These are phyloP conservation scores for Solanum raphanifolium DNA, from an alignment of 257 asterid species.

Conservation along the genomic window DNA sequence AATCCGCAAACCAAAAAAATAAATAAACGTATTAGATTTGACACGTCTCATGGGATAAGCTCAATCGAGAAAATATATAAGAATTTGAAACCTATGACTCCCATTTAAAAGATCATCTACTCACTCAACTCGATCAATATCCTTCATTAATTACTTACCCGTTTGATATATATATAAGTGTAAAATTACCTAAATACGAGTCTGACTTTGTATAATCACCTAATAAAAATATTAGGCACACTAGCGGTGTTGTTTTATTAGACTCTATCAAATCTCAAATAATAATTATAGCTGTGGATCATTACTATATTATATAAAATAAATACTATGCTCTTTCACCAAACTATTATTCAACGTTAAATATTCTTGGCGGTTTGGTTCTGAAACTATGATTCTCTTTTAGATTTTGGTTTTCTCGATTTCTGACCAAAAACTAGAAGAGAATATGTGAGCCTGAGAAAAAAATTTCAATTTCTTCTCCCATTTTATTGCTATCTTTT, in stretches of 20 bases:
- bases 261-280: background rate
- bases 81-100: too few species aligned
- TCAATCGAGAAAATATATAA: too few species aligned
- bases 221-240: background rate
- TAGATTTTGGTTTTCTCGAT: background rate
- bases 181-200: background rate
- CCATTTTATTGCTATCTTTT: background rate
- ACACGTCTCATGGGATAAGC: too few species aligned
- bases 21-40: too few species aligned
- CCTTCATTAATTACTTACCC: background rate
- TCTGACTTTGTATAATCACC: background rate
- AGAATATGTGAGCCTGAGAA: background rate
- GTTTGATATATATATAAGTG: background rate
- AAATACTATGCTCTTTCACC: conserved; percentile 44
- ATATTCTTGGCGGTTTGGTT: conserved; percentile 51
- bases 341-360: conserved; percentile 27
- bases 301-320: too few species aligned
- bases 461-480: background rate
- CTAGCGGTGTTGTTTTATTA: background rate
- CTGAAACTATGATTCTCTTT: conserved; percentile 6
- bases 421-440: background rate
- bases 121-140: background rate
- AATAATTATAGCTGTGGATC: too few species aligned
- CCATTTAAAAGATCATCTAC: too few species aligned
- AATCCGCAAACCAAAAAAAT: too few species aligned